A percentile compares a stretch with the other conserved stretches of the same genome.
These are phyloP conservation scores for Yueomyces sinensis DNA, from an alignment of 805 yeast genomes.

Conservation along the genomic window DNA sequence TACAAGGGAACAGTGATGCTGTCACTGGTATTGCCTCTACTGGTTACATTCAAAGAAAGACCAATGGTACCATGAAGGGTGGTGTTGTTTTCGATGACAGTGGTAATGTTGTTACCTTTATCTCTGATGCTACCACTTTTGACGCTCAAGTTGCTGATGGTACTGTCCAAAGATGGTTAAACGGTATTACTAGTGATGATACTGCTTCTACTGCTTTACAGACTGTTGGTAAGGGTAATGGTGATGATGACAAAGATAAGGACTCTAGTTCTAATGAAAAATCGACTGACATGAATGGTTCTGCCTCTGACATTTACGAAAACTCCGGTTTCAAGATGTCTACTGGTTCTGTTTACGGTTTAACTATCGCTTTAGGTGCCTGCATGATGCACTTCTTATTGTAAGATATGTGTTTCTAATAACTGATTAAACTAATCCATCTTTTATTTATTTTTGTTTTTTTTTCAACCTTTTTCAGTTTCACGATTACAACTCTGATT, in stretches of 20 bases:
- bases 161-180: conserved; percentile 35
- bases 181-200: conserved; percentile 20
- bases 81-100: conserved; percentile 56
- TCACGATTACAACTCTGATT: too few relatives aligned
- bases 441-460: too few relatives aligned
- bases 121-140: conserved; percentile 40
- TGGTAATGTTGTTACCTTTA: conserved; percentile 49
- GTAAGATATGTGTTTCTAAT: neutral
- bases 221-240: conserved; percentile 3
- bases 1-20: conserved; percentile 44
- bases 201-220: conserved; percentile 2
- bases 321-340: too few relatives aligned
- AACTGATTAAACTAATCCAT: too few relatives aligned
- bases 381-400: neutral
- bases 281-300: conserved; percentile 1
- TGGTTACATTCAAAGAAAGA: conserved; percentile 46
- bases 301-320: neutral
- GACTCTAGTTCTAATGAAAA: too few relatives aligned
- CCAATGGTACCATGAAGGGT: conserved; percentile 41
- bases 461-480: too few relatives aligned
- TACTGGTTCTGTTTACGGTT: too few relatives aligned
- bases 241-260: conserved; percentile 1
- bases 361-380: neutral
- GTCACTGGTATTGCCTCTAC: conserved; percentile 19
- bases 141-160: conserved; percentile 31